Evolutionary conservation across 2,329 filamentous ascomycete genomes (phyloP).

Genomic region (Sclerotinia glacialis): DNA sequence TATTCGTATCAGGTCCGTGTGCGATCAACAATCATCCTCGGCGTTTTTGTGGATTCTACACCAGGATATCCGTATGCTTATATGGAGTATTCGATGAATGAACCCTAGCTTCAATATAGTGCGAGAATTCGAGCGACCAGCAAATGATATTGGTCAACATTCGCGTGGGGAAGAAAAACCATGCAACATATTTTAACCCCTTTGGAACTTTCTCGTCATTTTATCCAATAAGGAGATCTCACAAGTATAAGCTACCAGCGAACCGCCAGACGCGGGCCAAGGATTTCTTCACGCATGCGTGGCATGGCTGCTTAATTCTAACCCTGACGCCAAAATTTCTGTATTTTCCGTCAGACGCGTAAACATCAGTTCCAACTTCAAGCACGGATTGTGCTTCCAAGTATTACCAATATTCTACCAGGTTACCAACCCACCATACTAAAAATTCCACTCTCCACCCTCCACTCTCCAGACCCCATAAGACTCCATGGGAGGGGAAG

Average conservation of each 20-base stretch:
- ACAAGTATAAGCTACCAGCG: background rate
- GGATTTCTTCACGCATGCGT: background rate
- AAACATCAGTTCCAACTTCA: background rate
- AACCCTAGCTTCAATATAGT: background rate
- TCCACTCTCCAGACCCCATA: constrained; percentile 16
- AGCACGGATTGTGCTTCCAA: constrained; percentile 4
- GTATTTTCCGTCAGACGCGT: background rate
- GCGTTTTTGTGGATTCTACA: constrained; percentile 12
- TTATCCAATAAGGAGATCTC: background rate
- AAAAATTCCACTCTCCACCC: constrained; percentile 12
- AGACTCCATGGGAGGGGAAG: constrained; percentile 12
- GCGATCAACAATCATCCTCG: constrained; percentile 3
- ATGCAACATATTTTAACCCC: background rate
- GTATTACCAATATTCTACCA: constrained; percentile 11
- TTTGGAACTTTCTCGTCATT: background rate
- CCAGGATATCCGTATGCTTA: background rate
- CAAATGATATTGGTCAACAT: background rate
- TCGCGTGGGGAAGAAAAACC: background rate
- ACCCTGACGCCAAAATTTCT: background rate
- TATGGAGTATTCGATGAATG: background rate
- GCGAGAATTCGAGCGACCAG: constrained; percentile 16
- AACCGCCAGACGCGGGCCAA: constrained; percentile 5
- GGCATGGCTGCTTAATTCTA: background rate
- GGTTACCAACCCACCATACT: constrained; percentile 1
- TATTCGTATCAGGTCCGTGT: constrained; percentile 1